phyloP scores from a whole-genome alignment of 1,139 yeast species.

The Debaryomyces coudertii region DNA sequence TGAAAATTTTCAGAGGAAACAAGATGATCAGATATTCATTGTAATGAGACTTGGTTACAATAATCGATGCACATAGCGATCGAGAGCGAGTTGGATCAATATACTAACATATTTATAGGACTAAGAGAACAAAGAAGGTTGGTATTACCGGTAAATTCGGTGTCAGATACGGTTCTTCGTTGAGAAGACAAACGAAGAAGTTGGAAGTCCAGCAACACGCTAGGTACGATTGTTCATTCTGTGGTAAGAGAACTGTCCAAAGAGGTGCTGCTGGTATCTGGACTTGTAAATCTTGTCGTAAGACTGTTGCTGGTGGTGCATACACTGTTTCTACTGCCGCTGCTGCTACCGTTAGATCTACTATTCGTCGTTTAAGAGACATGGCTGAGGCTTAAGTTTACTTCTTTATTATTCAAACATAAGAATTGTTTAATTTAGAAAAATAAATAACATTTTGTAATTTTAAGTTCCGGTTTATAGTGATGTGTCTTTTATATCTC shows the following conservation, averaged over 20 bases:
- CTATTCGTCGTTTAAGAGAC: slow-evolving; percentile 99
- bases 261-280: slow-evolving; percentile 99
- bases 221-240: slow-evolving; percentile 98
- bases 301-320: slow-evolving; percentile 99
- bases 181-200: slow-evolving; percentile 99
- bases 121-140: slow-evolving; percentile 99
- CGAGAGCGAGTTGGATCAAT: background rate
- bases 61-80: background rate
- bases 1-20: background rate
- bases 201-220: slow-evolving; percentile 99
- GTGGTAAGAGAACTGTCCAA: slow-evolving; percentile 98
- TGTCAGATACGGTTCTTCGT: slow-evolving; percentile 99
- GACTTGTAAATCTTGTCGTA: slow-evolving; percentile 92
- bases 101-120: slow-evolving; percentile 64
- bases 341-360: slow-evolving; percentile 99
- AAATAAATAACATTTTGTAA: slow-evolving; percentile 11
- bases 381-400: slow-evolving; percentile 91
- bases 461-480: slow-evolving; percentile 12
- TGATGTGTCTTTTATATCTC: slow-evolving; percentile 10
- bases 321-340: slow-evolving; percentile 99
- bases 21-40: background rate
- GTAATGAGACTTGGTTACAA: background rate
- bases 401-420: slow-evolving; percentile 6
- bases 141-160: slow-evolving; percentile 99
- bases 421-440: slow-evolving; percentile 4